A percentile compares a stretch with the other conserved stretches of the same genome.
Evolutionary conservation across 2,329 filamentous ascomycete genomes (phyloP).

Genomic region (Pseudocercospora crystallina): DNA sequence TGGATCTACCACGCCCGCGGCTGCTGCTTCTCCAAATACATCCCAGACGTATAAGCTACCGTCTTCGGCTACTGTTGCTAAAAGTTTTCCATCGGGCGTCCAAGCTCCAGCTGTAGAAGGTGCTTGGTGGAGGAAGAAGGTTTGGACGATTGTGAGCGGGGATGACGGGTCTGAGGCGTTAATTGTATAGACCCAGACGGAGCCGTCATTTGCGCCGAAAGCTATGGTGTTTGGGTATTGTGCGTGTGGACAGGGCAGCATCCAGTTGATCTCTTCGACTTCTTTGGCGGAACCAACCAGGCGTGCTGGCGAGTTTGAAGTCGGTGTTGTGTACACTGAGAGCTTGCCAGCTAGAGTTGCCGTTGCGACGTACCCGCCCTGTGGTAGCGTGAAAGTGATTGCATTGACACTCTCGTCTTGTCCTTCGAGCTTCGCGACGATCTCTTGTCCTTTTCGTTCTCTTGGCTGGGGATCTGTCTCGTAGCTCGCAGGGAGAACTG

Average conservation of each 20-base stretch:
- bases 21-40: constrained; percentile 76
- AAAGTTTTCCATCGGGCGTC: constrained; percentile 80
- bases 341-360: constrained; percentile 85
- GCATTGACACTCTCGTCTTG: constrained; percentile 91
- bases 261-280: constrained; percentile 94
- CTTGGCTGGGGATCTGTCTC: constrained; percentile 63
- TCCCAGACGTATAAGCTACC: constrained; percentile 89
- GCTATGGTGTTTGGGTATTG: constrained; percentile 78
- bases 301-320: constrained; percentile 34
- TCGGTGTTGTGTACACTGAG: constrained; percentile 51
- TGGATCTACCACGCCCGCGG: constrained; percentile 56
- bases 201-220: constrained; percentile 84
- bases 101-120: constrained; percentile 87
- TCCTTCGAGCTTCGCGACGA: constrained; percentile 76
- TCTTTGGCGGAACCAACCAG: constrained; percentile 79
- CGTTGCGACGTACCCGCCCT: constrained; percentile 80
- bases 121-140: constrained; percentile 86
- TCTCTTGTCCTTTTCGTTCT: constrained; percentile 59
- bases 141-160: constrained; percentile 79
- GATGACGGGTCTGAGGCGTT: constrained; percentile 61
- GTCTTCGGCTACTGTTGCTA: constrained; percentile 89
- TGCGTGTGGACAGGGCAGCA: constrained; percentile 70
- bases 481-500: constrained; percentile 75
- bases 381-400: constrained; percentile 77
- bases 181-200: constrained; percentile 93